Evolutionary conservation across 768 basidiomycete species (phyloP), one percentile per base, ranked within the genome.

Genomic region (Saitozyma podzolica): DNA sequence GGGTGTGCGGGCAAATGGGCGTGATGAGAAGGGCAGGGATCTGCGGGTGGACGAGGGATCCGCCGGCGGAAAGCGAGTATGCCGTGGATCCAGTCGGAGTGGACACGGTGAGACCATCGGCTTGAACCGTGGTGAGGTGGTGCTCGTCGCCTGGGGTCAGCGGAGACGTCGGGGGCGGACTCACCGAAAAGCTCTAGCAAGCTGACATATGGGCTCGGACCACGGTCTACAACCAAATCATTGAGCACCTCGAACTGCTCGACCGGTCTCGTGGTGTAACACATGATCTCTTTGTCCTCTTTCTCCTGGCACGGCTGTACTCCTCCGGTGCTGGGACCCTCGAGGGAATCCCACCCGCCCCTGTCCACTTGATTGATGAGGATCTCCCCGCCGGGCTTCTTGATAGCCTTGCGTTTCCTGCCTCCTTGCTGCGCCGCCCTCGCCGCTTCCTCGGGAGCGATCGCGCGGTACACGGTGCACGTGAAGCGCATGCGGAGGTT

Each of bases 401-500:
- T 93, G 55, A 97, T 88, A 0, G 95, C 96, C 63, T 80, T 80
- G 9, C 89, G 88, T 51, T 69, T 66, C 17, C 70, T 77, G 45
- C 65, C 68, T 40, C 63, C 60, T 1, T 56, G 62, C 11, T 11
- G 42, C 29, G 86, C 75, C 52, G 83, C 81, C 70, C 83, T 86
- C 20, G 85, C 56, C 6, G 67, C 84, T 62, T 87, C 84, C 73
- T 89, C 89, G 13, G 86, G 85, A 29, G 86, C 84, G 49, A 96
- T 87, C 6, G 93, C 90, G 47, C 96, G 90, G 78, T 95, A 99
- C 11, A 99, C 91, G 6, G 96, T 98, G 80, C 96, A 98, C 8
- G 95, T 98, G 80, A 99, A 99, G 39, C 96, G 88, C 96, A 99
- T 99, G 54, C 96, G 89, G 13, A 99, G 83, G 78, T 99, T 99